phyloP scores from a whole-genome alignment of 495 filamentous ascomycete genomes.

The Sphaerosporella brunnea region DNA sequence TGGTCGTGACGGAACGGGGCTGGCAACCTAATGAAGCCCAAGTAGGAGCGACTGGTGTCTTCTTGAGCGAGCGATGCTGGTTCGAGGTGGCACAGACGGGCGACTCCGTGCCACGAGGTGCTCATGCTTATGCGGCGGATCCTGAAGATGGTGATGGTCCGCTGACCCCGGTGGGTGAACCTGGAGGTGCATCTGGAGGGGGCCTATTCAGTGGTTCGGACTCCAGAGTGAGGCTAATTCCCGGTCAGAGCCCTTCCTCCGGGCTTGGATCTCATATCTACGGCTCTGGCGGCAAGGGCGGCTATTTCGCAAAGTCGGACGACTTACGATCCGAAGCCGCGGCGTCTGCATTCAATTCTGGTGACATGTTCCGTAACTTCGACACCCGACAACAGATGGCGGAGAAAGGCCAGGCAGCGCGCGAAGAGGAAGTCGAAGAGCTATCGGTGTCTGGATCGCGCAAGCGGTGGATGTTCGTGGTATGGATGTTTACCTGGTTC shows the following conservation, averaged over 20 bases:
- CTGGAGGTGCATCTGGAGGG: slow-evolving; percentile 11
- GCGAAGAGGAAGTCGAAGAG: slow-evolving; percentile 79
- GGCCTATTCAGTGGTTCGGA: slow-evolving; percentile 26
- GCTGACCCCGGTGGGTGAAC: slow-evolving; percentile 24
- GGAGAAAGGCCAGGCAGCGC: slow-evolving; percentile 81
- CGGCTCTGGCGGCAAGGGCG: slow-evolving; percentile 30
- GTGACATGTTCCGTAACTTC: slow-evolving; percentile 96
- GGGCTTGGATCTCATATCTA: slow-evolving; percentile 25
- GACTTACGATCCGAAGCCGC: slow-evolving; percentile 83
- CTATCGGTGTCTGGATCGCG: slow-evolving; percentile 58
- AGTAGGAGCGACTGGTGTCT: slow-evolving; percentile 80
- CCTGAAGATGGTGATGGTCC: slow-evolving; percentile 10
- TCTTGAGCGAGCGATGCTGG: slow-evolving; percentile 92
- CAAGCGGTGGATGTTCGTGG: slow-evolving; percentile 81
- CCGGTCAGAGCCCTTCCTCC: slow-evolving; percentile 25
- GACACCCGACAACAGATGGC: slow-evolving; percentile 87
- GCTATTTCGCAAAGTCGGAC: slow-evolving; percentile 71
- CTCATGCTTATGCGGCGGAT: slow-evolving; percentile 3
- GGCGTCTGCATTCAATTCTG: slow-evolving; percentile 67
- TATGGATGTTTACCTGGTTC: slow-evolving; percentile 69
- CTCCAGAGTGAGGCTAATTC: slow-evolving; percentile 31
- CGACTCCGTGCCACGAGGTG: slow-evolving; percentile 28
- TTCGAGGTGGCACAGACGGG: slow-evolving; percentile 46
- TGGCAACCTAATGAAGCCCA: slow-evolving; percentile 88
- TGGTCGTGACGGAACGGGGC: slow-evolving; percentile 68